These are phyloP conservation scores for Boletus putidus DNA, from an alignment of 1,284 basidiomycete genomes.

Conservation along the genomic window DNA sequence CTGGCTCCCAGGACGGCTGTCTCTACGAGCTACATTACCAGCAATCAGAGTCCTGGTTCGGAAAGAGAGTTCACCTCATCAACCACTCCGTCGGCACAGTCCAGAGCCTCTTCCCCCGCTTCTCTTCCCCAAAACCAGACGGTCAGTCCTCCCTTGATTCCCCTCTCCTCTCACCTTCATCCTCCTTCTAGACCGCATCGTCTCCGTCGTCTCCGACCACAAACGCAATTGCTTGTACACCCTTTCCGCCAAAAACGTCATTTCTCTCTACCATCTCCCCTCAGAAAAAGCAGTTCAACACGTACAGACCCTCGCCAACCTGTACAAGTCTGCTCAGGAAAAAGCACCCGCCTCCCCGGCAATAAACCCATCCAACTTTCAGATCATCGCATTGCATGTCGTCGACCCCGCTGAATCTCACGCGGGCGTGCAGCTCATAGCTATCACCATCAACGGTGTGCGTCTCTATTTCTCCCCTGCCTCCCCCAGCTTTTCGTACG, in stretches of 20 bases:
- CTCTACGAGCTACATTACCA: conserved; percentile 95
- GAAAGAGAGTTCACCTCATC: conserved; percentile 76
- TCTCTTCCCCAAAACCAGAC: conserved; percentile 57
- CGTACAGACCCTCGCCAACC: conserved; percentile 63
- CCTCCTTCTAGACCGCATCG: conserved; percentile 59
- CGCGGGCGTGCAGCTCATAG: conserved; percentile 71
- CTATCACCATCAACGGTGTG: conserved; percentile 75
- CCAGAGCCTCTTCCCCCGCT: conserved; percentile 68
- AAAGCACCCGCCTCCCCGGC: conserved; percentile 73
- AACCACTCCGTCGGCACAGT: conserved; percentile 81
- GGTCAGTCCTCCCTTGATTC: conserved; percentile 44
- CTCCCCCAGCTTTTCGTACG: conserved; percentile 40
- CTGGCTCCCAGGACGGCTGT: conserved; percentile 82
- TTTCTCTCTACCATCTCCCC: conserved; percentile 65
- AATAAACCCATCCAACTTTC: conserved; percentile 65
- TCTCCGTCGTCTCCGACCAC: conserved; percentile 64
- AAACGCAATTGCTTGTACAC: conserved; percentile 74
- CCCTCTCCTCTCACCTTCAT: conserved; percentile 5
- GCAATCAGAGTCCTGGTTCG: conserved; percentile 91
- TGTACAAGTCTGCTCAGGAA: conserved; percentile 71
- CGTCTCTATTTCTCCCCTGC: conserved; percentile 77
- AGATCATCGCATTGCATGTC: conserved; percentile 64
- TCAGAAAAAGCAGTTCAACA: conserved; percentile 66
- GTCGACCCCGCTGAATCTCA: conserved; percentile 64
- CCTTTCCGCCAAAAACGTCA: conserved; percentile 65